Conservation (phyloP, 495 filamentous ascomycete species). For the Podospora comata region DNA sequence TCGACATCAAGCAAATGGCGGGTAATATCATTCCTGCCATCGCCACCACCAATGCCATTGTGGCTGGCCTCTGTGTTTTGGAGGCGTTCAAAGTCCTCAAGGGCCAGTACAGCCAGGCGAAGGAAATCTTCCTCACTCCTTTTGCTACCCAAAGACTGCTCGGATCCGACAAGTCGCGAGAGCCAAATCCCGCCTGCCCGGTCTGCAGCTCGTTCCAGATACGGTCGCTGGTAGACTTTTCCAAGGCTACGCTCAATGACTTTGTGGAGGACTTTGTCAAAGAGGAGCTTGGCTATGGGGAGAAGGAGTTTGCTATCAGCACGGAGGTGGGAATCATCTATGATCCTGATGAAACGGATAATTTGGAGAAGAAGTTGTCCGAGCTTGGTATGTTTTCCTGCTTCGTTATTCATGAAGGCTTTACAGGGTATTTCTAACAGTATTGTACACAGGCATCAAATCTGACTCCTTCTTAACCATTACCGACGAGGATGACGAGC, state of each 20-base stretch:
- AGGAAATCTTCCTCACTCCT: constrained; percentile 74
- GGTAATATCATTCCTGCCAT: constrained; percentile 99
- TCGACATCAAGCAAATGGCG: constrained; percentile 98
- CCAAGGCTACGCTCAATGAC: constrained; percentile 73
- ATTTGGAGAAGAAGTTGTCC: constrained; percentile 70
- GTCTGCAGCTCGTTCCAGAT: constrained; percentile 74
- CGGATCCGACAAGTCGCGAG: constrained; percentile 65
- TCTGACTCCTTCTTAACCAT: constrained; percentile 77
- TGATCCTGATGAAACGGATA: constrained; percentile 84
- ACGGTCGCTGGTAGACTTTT: constrained; percentile 63
- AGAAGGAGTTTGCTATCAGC: constrained; percentile 71
- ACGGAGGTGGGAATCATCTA: constrained; percentile 74
- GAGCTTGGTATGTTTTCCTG: constrained; percentile 61
- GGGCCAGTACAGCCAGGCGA: constrained; percentile 62
- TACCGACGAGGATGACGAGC: constrained; percentile 78
- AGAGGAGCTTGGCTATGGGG: constrained; percentile 69
- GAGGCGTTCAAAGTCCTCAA: constrained; percentile 89
- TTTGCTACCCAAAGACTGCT: constrained; percentile 73
- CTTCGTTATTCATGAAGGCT: background rate
- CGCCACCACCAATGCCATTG: constrained; percentile 96
- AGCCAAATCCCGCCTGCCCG: constrained; percentile 75
- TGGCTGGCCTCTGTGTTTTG: constrained; percentile 86
- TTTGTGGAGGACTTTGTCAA: constrained; percentile 73
- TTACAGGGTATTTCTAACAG: constrained; percentile 25
- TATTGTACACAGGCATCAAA: constrained; percentile 45